Base-by-base conservation (phyloP, 306 rosid genomes). In the Sicyos baderoa region DNA sequence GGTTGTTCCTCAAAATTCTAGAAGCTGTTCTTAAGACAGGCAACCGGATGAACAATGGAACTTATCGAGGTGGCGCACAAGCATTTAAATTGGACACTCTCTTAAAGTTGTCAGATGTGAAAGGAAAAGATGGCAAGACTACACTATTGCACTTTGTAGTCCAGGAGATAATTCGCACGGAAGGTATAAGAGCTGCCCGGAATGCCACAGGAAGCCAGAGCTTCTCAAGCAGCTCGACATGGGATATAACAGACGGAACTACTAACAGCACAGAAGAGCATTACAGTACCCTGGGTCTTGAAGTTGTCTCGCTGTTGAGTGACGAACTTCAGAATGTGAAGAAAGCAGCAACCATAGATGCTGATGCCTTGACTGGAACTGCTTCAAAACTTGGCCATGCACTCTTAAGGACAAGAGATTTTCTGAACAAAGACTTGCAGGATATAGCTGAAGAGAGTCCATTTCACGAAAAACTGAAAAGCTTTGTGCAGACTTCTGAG, bases 1-100 rank as follows among this genome's bases (percentile, higher is more conserved):
- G 99, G 74, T 75, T 94, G 65, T 94, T 94, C 89, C 90, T 94
- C 50, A 94, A 94, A 82, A 91, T 90, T 79, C 88, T 94, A 49
- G 99, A 94, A 94, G 99, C 99, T 52, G 99, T 94, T 84, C 96
- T 94, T 15, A 94, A 94, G 80, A 90, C 99, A 0, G 99, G 99
- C 2, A 94, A 94, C 75, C 97, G 99, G 11, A 94, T 94, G 99
- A 94, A 94, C 17, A 91, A 78, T 40, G 99, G 99, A 7, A 94
- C 99, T 61, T 94, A 86, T 53, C 95, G 97, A 19, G 99, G 99
- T 40, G 88, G 96, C 16, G 99, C 99, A 37, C 95, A 79, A 80
- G 99, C 99, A 35, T 94, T 94, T 72, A 94, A 86, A 82, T 94
- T 94, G 21, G 97, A 94, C 69, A 94, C 99, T 4, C 86, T 94